Conservation (phyloP, 2,329 filamentous ascomycete species). For the Podosphaera aphanis region DNA sequence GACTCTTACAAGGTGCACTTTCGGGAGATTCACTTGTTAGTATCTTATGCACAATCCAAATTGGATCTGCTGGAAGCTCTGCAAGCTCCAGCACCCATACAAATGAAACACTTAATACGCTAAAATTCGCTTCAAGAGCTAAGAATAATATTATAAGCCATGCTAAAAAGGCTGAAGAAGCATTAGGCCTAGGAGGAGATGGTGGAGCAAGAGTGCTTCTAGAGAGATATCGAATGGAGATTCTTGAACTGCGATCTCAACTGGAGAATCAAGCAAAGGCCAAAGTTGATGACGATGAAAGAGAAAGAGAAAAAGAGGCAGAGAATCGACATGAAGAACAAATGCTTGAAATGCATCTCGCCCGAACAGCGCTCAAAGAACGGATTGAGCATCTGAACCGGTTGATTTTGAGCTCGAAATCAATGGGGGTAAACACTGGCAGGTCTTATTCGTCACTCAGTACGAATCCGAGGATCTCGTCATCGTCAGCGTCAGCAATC, state of each 20-base stretch:
- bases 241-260: slow-evolving; percentile 55
- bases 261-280: slow-evolving; percentile 61
- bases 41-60: slow-evolving; percentile 89
- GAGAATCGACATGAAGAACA: slow-evolving; percentile 84
- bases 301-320: slow-evolving; percentile 52
- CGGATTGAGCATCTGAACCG: slow-evolving; percentile 92
- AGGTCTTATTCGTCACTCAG: slow-evolving; percentile 47
- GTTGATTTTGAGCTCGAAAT: slow-evolving; percentile 86
- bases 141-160: slow-evolving; percentile 97
- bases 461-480: slow-evolving; percentile 36
- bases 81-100: slow-evolving; percentile 54
- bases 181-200: slow-evolving; percentile 57
- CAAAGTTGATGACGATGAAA: slow-evolving; percentile 45
- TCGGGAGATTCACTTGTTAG: slow-evolving; percentile 89
- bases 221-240: slow-evolving; percentile 86
- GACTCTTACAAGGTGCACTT: slow-evolving; percentile 72
- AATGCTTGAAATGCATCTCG: slow-evolving; percentile 95
- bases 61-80: slow-evolving; percentile 50
- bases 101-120: slow-evolving; percentile 74
- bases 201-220: slow-evolving; percentile 68
- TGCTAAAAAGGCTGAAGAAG: slow-evolving; percentile 84
- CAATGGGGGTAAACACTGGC: slow-evolving; percentile 69
- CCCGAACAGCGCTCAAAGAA: slow-evolving; percentile 85
- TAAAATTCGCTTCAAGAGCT: slow-evolving; percentile 88
- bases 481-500: slow-evolving; percentile 19